Evolutionary conservation across 371 early-diverging fungal species (phyloP).

Genomic region (Syncephalis plumigaleata): DNA sequence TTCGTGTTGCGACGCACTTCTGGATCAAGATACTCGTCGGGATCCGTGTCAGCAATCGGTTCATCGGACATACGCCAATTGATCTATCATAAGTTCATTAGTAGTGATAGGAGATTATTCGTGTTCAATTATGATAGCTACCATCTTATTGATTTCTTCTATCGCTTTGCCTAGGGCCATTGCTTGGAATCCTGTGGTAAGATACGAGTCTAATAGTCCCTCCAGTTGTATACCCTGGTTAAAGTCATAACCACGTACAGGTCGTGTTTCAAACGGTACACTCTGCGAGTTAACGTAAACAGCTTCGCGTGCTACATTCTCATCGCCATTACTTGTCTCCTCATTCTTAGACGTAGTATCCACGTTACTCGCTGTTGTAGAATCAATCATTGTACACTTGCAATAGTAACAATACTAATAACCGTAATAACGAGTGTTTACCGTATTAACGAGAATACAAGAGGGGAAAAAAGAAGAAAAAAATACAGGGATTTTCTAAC

Average conservation of each 20-base stretch:
- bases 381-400: no score
- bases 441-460: no score
- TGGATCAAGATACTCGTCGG: slow-evolving; percentile 45
- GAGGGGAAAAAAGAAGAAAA: no score
- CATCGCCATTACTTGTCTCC: neutral
- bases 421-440: no score
- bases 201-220: slow-evolving; percentile 47
- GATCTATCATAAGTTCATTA: slow-evolving; percentile 27
- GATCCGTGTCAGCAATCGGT: slow-evolving; percentile 40
- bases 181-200: slow-evolving; percentile 85
- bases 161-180: slow-evolving; percentile 76
- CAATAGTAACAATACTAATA: no score
- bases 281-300: slow-evolving; percentile 51
- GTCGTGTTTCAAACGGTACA: slow-evolving; percentile 42
- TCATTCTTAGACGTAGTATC: no score
- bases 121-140: slow-evolving; percentile 13
- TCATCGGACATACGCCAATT: slow-evolving; percentile 80
- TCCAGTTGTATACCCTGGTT: slow-evolving; percentile 50
- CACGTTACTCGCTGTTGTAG: no score
- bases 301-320: slow-evolving; percentile 21
- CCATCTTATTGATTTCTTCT: slow-evolving; percentile 79
- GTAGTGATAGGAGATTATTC: no score
- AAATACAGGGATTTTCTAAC: no score
- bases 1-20: slow-evolving; percentile 39
- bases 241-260: slow-evolving; percentile 79